Conservation (phyloP, 306 rosid genomes). For the Dryas alaskensis region DNA sequence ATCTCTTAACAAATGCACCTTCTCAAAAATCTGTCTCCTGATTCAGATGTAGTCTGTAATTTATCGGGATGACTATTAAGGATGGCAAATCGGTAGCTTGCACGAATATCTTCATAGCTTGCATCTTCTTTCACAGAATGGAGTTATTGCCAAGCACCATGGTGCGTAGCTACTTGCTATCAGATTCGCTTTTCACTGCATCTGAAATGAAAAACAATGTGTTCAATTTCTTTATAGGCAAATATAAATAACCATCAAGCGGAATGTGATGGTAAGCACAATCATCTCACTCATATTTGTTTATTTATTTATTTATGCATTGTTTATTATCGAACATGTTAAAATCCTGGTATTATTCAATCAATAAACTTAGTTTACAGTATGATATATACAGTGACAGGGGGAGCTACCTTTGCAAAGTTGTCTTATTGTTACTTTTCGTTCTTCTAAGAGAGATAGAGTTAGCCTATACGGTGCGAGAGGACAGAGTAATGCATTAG, state of each 20-base stretch:
- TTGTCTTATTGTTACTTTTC: too few relatives aligned
- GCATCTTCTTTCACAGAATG: conserved; percentile 62
- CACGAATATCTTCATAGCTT: conserved; percentile 63
- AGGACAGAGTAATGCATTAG: too few relatives aligned
- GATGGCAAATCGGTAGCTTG: conserved; percentile 65
- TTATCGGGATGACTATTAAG: conserved; percentile 87
- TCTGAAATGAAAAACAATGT: conserved; percentile 7
- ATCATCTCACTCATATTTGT: not conserved
- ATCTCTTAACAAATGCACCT: conserved; percentile 64
- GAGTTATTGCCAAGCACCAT: conserved; percentile 49
- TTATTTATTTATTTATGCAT: too few relatives aligned
- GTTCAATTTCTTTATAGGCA: not conserved
- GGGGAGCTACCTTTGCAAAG: too few relatives aligned
- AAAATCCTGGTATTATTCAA: too few relatives aligned
- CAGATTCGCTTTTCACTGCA: conserved; percentile 24
- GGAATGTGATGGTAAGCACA: not conserved
- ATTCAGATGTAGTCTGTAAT: conserved; percentile 34
- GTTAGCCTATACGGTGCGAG: too few relatives aligned
- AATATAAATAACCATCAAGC: not conserved
- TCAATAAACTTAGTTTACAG: too few relatives aligned
- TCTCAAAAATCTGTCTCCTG: conserved; percentile 54
- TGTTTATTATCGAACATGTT: too few relatives aligned
- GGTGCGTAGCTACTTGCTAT: conserved; percentile 11
- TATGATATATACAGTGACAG: too few relatives aligned
- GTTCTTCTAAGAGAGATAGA: too few relatives aligned